phyloP scores from a whole-genome alignment of 805 yeast genomes.

The Martiniozyma abietophila region DNA sequence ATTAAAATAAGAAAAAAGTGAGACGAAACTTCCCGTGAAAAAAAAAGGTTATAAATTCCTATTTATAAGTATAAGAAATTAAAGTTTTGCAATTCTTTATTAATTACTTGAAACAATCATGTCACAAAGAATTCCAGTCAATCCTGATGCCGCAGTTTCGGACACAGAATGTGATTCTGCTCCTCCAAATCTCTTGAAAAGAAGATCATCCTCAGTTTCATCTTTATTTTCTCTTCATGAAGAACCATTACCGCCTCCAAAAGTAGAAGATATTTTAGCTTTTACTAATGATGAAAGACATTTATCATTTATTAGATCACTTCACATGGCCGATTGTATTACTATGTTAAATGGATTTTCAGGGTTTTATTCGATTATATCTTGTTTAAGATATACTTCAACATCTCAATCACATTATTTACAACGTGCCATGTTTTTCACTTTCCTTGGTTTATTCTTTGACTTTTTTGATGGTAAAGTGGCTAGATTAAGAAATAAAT shows the following conservation, averaged over 20 bases:
- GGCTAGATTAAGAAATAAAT: constrained; percentile 86
- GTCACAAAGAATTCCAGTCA: no score
- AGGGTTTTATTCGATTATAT: constrained; percentile 84
- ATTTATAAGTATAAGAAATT: no score
- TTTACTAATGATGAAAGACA: constrained; percentile 81
- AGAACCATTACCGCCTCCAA: constrained; percentile 68
- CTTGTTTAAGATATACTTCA: constrained; percentile 72
- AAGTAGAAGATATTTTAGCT: constrained; percentile 63
- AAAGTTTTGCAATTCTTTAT: no score
- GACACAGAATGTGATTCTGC: constrained; percentile 19
- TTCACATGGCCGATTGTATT: constrained; percentile 94
- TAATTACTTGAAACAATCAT: no score
- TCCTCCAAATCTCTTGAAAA: constrained; percentile 10
- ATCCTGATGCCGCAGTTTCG: constrained; percentile 14
- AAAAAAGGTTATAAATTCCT: no score
- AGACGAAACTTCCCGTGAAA: no score
- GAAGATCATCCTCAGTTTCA: constrained; percentile 26
- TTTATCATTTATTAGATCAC: constrained; percentile 72
- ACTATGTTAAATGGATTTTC: constrained; percentile 90
- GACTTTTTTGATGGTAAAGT: constrained; percentile 97
- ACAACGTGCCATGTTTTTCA: constrained; percentile 82
- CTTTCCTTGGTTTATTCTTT: constrained; percentile 85
- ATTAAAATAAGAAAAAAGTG: no score
- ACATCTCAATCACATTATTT: constrained; percentile 62
- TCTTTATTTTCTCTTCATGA: constrained; percentile 41